These are phyloP conservation scores for Elongisporangium undulatum DNA, from an alignment of 352 stramenopile genomes.

Conservation along the genomic window DNA sequence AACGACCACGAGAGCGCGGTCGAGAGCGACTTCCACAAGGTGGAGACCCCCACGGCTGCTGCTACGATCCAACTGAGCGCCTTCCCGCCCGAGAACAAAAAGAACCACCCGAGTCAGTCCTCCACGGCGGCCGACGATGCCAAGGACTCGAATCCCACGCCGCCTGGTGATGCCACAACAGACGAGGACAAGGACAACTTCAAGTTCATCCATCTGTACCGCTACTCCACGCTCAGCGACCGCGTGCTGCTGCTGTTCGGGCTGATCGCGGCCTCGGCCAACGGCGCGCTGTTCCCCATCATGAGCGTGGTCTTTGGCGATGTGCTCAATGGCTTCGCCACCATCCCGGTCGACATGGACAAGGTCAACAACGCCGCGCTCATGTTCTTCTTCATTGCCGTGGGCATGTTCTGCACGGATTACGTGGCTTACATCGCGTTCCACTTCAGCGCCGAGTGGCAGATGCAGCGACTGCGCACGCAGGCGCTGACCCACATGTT, in stretches of 20 bases:
- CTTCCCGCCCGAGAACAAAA: too few relatives aligned
- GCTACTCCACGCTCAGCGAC: constrained; percentile 24
- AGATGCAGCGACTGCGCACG: constrained; percentile 36
- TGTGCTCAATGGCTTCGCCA: constrained; percentile 20
- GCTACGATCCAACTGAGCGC: too few relatives aligned
- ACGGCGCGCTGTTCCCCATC: constrained; percentile 28
- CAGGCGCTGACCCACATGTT: constrained; percentile 38
- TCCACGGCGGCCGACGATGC: too few relatives aligned
- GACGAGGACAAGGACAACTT: constrained; percentile 1
- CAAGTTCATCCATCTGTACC: constrained; percentile 17
- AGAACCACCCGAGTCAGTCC: too few relatives aligned
- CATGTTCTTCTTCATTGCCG: constrained; percentile 26
- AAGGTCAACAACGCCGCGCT: constrained; percentile 22
- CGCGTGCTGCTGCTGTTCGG: constrained; percentile 17
- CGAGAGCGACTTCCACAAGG: too few relatives aligned
- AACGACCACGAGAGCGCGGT: too few relatives aligned
- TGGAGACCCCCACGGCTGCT: too few relatives aligned
- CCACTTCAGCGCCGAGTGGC: constrained; percentile 26
- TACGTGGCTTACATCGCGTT: constrained; percentile 26
- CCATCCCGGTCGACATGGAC: constrained; percentile 10
- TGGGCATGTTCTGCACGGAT: constrained; percentile 32
- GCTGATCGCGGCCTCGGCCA: constrained; percentile 12
- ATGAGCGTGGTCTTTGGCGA: constrained; percentile 45
- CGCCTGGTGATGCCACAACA: too few relatives aligned
- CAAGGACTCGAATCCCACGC: too few relatives aligned